Percentiles rank a stretch among this genome's conserved stretches.
Evolutionary conservation across 768 basidiomycete genomes (phyloP).

Genomic region (Phanerochaete carnosa): DNA sequence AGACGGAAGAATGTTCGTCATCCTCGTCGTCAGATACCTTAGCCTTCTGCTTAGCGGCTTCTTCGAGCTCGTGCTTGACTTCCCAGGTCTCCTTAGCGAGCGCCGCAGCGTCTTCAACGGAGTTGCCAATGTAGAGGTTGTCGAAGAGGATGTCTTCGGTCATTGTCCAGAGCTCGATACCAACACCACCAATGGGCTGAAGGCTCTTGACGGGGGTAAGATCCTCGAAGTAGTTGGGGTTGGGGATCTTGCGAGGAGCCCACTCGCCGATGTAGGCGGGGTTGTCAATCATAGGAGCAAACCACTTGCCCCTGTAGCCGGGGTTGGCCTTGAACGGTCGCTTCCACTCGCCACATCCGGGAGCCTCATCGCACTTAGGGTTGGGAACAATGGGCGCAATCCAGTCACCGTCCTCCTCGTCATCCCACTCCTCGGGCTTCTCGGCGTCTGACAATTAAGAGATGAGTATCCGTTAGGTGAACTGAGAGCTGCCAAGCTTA

Average conservation of each 20-base stretch:
- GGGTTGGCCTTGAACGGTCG: conserved; percentile 91
- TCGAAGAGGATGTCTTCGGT: conserved; percentile 92
- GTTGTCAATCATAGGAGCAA: conserved; percentile 91
- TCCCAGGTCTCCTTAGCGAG: conserved; percentile 88
- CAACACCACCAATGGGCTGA: conserved; percentile 89
- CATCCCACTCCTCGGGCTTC: conserved; percentile 99
- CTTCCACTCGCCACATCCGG: conserved; percentile 96
- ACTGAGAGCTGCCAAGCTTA: conserved; percentile 26
- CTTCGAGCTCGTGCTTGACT: conserved; percentile 83
- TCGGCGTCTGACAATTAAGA: conserved; percentile 52
- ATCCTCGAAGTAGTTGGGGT: conserved; percentile 92
- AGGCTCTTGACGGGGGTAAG: conserved; percentile 75
- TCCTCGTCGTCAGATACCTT: conserved; percentile 39
- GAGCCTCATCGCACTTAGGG: conserved; percentile 84
- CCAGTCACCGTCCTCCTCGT: conserved; percentile 99
- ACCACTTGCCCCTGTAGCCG: conserved; percentile 98
- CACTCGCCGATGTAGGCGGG: conserved; percentile 96
- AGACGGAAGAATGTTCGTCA: conserved; percentile 29
- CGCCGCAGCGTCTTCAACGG: conserved; percentile 75
- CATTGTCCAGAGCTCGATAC: conserved; percentile 99
- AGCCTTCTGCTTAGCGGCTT: conserved; percentile 50
- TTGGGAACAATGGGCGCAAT: conserved; percentile 86
- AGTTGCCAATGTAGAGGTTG: conserved; percentile 94
- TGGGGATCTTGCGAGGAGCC: conserved; percentile 87
- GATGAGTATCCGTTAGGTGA: neutral